Conservation (phyloP, 768 basidiomycete species). For the Rubroboletus satanas region DNA sequence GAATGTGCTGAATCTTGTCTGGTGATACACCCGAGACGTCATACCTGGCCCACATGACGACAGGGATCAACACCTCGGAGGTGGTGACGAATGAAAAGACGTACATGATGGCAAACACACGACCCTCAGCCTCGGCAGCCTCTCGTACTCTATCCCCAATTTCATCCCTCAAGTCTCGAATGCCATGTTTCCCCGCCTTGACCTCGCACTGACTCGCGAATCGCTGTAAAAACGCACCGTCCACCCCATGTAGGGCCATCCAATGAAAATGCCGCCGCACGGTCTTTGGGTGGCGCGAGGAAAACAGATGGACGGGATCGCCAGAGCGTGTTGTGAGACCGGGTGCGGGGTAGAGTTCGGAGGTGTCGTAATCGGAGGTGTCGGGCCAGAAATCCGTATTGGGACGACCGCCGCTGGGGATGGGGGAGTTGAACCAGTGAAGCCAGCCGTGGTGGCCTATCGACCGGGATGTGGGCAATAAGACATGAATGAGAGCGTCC, state of each 20-base stretch:
- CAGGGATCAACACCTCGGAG: neutral
- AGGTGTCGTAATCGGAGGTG: constrained; percentile 61
- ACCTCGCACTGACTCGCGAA: constrained; percentile 67
- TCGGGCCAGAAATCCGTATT: constrained; percentile 83
- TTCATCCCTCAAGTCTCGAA: constrained; percentile 65
- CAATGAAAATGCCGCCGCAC: constrained; percentile 57
- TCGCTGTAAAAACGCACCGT: constrained; percentile 79
- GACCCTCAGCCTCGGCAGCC: constrained; percentile 75
- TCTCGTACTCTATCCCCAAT: constrained; percentile 67
- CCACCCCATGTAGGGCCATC: constrained; percentile 81
- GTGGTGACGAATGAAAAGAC: constrained; percentile 20
- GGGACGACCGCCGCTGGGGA: constrained; percentile 64
- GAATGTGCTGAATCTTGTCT: constrained; percentile 59
- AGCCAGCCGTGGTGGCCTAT: constrained; percentile 79
- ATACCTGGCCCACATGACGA: constrained; percentile 49
- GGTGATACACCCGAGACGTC: constrained; percentile 77
- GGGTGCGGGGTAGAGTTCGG: constrained; percentile 67
- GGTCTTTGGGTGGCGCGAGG: constrained; percentile 70
- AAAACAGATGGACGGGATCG: constrained; percentile 68
- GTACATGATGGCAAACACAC: constrained; percentile 83
- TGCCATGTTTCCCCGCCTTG: constrained; percentile 49
- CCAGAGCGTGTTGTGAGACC: constrained; percentile 57
- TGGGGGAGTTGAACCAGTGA: constrained; percentile 74
- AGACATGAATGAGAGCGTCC: neutral
- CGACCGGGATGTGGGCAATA: constrained; percentile 5